Percentiles rank a stretch among this genome's conserved stretches.
These are phyloP conservation scores for Entophlyctis luteolus DNA, from an alignment of 192 early-diverging fungal genomes.

Conservation along the genomic window DNA sequence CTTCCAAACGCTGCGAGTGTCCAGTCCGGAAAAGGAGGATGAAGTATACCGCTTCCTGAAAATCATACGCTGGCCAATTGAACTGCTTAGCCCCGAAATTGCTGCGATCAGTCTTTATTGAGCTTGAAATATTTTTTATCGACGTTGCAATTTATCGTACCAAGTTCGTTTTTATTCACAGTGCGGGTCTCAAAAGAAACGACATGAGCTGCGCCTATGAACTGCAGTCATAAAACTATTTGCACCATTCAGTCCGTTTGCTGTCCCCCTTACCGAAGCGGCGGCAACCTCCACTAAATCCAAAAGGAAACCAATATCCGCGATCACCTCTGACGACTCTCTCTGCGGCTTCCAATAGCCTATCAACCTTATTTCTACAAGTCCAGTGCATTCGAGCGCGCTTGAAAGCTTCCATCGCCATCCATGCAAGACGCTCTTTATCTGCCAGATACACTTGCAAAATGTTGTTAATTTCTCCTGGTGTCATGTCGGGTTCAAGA, in stretches of 20 bases:
- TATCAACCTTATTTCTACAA: conserved; percentile 22
- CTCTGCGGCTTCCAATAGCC: conserved; percentile 8
- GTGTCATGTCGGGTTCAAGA: background rate
- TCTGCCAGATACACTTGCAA: conserved; percentile 15
- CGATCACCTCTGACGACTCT: background rate
- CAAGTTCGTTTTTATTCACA: too few species aligned
- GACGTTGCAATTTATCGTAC: too few species aligned
- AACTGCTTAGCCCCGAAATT: too few species aligned
- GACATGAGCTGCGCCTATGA: too few species aligned
- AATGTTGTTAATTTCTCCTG: background rate
- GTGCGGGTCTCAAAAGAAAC: too few species aligned
- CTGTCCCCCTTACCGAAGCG: conserved; percentile 6
- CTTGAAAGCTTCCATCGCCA: conserved; percentile 18
- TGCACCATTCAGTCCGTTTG: conserved; percentile 10
- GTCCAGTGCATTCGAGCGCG: conserved; percentile 17
- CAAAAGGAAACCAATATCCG: conserved; percentile 20
- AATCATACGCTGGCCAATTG: too few species aligned
- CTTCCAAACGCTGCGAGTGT: too few species aligned
- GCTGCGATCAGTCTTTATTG: too few species aligned
- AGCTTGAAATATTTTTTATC: too few species aligned
- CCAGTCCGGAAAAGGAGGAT: too few species aligned
- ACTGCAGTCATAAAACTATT: too few species aligned
- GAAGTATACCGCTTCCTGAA: too few species aligned
- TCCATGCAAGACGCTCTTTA: conserved; percentile 8
- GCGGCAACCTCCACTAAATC: conserved; percentile 3